Evolutionary conservation across 2,329 filamentous ascomycete species (phyloP).

Genomic region (Tolypocladium ovalisporum): DNA sequence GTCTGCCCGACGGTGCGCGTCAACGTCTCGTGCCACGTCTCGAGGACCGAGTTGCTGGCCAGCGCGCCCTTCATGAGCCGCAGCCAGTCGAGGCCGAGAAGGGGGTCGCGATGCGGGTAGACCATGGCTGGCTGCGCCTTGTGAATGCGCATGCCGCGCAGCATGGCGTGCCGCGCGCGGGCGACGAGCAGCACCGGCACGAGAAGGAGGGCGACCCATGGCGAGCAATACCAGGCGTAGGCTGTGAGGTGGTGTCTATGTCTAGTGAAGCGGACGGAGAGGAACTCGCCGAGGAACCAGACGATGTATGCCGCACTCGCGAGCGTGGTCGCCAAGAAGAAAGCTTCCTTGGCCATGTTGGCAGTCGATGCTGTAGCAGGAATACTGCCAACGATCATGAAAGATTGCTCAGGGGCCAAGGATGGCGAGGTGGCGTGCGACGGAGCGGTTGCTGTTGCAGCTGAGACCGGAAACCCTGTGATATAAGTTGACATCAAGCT

Average conservation of each 20-base stretch:
- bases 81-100: slow-evolving; percentile 42
- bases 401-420: background rate
- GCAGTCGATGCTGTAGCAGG: background rate
- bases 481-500: background rate
- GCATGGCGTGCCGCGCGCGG: slow-evolving; percentile 9
- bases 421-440: too few relatives aligned
- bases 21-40: slow-evolving; percentile 21
- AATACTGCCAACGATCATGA: background rate
- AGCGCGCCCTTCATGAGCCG: slow-evolving; percentile 23
- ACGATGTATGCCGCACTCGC: slow-evolving; percentile 3
- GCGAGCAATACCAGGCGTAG: slow-evolving; percentile 3
- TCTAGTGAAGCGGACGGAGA: background rate
- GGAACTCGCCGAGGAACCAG: slow-evolving; percentile 1
- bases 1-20: slow-evolving; percentile 17
- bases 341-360: slow-evolving; percentile 1
- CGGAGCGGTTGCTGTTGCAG: background rate
- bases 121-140: slow-evolving; percentile 34
- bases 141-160: slow-evolving; percentile 21
- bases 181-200: slow-evolving; percentile 6
- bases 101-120: slow-evolving; percentile 40
- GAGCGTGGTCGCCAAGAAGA: slow-evolving; percentile 1
- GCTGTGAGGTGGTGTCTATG: slow-evolving; percentile 1
- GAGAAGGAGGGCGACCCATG: slow-evolving; percentile 6
- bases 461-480: background rate
- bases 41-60: slow-evolving; percentile 23